A percentile compares a stretch with the other conserved stretches of the same genome.
These are phyloP conservation scores for Drechslera avenae DNA, from an alignment of 2,329 filamentous ascomycete species.

Conservation along the genomic window DNA sequence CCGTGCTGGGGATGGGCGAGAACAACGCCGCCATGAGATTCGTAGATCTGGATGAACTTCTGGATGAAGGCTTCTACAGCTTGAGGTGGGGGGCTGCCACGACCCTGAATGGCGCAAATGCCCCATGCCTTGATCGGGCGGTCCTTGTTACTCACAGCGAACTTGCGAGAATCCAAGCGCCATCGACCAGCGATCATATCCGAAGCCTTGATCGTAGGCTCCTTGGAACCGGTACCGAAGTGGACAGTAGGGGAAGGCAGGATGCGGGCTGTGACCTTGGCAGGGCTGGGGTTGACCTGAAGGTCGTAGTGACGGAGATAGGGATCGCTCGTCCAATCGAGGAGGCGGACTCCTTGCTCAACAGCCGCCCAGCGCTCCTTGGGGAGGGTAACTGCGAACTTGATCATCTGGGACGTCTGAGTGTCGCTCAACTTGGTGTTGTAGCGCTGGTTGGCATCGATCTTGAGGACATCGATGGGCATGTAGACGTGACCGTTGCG, in stretches of 20 bases:
- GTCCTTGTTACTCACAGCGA: slow-evolving; percentile 66
- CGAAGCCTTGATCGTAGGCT: slow-evolving; percentile 28
- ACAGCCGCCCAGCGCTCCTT: slow-evolving; percentile 70
- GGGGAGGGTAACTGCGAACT: slow-evolving; percentile 83
- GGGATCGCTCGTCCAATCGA: slow-evolving; percentile 71
- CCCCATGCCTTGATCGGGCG: slow-evolving; percentile 73
- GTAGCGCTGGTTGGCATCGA: slow-evolving; percentile 63
- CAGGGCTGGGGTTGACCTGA: slow-evolving; percentile 67
- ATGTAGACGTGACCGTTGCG: slow-evolving; percentile 52
- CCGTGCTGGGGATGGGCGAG: slow-evolving; percentile 32
- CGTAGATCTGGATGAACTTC: slow-evolving; percentile 66
- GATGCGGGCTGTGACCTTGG: slow-evolving; percentile 68
- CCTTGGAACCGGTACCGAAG: slow-evolving; percentile 56
- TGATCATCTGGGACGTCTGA: slow-evolving; percentile 87
- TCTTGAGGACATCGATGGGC: slow-evolving; percentile 61
- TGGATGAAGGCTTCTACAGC: slow-evolving; percentile 61
- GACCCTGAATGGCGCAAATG: slow-evolving; percentile 68
- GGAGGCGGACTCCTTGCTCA: slow-evolving; percentile 66
- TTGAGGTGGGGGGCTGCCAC: slow-evolving; percentile 51
- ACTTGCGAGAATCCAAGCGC: slow-evolving; percentile 80
- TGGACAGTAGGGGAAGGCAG: slow-evolving; percentile 72
- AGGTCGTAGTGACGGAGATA: slow-evolving; percentile 77
- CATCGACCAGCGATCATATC: slow-evolving; percentile 72
- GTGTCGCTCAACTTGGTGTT: slow-evolving; percentile 62
- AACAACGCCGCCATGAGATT: slow-evolving; percentile 65